Evolutionary conservation across 2,329 filamentous ascomycete species (phyloP).

Genomic region (Zymoseptoria crescenta): DNA sequence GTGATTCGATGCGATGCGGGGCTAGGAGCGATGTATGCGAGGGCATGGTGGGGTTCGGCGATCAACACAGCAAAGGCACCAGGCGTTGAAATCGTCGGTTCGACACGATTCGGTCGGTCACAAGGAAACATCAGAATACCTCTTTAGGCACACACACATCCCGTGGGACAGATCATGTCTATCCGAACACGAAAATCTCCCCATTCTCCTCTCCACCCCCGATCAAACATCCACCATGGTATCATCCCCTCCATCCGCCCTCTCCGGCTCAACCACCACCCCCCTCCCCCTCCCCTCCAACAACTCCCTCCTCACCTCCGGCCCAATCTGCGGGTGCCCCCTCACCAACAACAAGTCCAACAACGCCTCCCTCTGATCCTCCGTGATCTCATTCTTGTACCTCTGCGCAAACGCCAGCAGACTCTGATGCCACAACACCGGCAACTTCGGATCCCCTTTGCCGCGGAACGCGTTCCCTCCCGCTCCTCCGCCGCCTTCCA

Average conservation of each 20-base stretch:
- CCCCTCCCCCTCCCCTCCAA: slow-evolving; percentile 81
- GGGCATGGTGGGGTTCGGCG: no score
- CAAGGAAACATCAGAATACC: no score
- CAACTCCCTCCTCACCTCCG: slow-evolving; percentile 82
- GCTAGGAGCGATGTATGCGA: no score
- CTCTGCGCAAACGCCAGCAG: slow-evolving; percentile 86
- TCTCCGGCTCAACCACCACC: slow-evolving; percentile 54
- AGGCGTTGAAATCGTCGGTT: no score
- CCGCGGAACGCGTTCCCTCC: slow-evolving; percentile 28
- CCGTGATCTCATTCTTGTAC: slow-evolving; percentile 92
- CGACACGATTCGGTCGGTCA: no score
- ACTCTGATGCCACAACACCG: slow-evolving; percentile 94
- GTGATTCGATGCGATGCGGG: no score
- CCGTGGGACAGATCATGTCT: no score
- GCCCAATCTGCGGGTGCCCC: slow-evolving; percentile 80
- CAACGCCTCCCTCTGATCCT: slow-evolving; percentile 86
- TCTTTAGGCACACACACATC: no score
- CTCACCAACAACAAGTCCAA: slow-evolving; percentile 77
- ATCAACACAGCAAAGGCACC: no score
- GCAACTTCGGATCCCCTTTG: slow-evolving; percentile 52
- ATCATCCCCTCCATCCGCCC: slow-evolving; percentile 64
- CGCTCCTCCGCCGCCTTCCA: slow-evolving; percentile 38
- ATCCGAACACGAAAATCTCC: background rate
- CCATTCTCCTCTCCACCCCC: no score
- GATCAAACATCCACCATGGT: slow-evolving; percentile 61